Evolutionary conservation across 78 protist species (phyloP), one percentile per base, ranked within the genome.

Genomic region (Trichosphaerium sp.): DNA sequence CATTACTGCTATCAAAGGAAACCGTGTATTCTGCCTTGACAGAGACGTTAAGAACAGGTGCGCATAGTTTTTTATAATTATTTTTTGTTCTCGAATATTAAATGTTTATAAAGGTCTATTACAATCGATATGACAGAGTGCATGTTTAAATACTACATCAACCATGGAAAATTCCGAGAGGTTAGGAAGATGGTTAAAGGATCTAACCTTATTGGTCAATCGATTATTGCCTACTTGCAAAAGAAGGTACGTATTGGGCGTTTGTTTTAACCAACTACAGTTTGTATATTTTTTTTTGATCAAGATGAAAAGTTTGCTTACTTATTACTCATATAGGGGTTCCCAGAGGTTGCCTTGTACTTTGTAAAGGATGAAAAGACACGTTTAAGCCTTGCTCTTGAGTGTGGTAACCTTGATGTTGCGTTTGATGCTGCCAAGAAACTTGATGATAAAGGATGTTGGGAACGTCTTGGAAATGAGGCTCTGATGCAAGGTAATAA

Each of bases 341-440:
- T 69, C n/a, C 58, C 93, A 48, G 84, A 81, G 21, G 75, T 76
- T 7, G 98, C 98, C 3, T 88, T 94, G 60, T 88, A 92, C 69
- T 92, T 96, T 52, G 99, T 94, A 23, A 75, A 82, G 74, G 98
- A 96, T 84, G 88, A 74, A 32, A 55, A 78, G 40, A 80, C 88
- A 8, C 79, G 92, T 26, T 95, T 96, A 89, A 49, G 82, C 23
- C 87, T 96, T 1, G 99, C 99, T 1, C 54, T 96, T 41, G 97
- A 96, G 62, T 92, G 97, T 61, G 98, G 97, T 31, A 88, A 94
- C 78, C 71, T 96, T 32, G 94, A 93, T 39, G 78, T 78, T 6
- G 96, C 96, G 12, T 57, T 89, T 23, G 87, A 80, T 55, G 49
- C 81, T 23, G 91, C 92, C 56, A 76, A 79, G 66, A 67, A 47